Conservation (phyloP, 2,329 filamentous ascomycete genomes). For the Rutstroemia sp. region DNA sequence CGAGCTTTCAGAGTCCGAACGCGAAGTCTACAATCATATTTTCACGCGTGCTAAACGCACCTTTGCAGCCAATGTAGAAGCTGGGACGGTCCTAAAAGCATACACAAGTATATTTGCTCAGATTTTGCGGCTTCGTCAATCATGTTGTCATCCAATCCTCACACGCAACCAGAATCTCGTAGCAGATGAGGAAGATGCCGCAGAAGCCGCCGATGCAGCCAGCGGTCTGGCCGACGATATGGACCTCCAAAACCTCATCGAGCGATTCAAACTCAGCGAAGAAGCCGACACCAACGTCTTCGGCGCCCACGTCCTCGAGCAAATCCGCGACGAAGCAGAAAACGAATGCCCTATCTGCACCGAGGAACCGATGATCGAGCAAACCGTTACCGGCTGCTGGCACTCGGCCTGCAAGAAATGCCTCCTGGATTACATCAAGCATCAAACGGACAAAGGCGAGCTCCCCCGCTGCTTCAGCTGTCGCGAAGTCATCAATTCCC, state of each 20-base stretch:
- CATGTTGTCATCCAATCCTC: constrained; percentile 86
- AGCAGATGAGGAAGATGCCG: constrained; percentile 80
- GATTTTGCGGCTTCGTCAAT: constrained; percentile 84
- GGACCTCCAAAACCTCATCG: constrained; percentile 81
- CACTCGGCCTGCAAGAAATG: constrained; percentile 95
- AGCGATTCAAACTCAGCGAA: constrained; percentile 68
- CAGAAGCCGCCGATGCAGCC: constrained; percentile 66
- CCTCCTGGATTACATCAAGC: constrained; percentile 80
- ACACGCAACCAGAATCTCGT: constrained; percentile 80
- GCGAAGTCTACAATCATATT: constrained; percentile 89
- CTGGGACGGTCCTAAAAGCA: constrained; percentile 87
- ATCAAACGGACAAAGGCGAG: constrained; percentile 70
- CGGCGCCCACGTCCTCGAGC: constrained; percentile 77
- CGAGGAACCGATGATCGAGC: constrained; percentile 92
- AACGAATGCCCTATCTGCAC: constrained; percentile 92
- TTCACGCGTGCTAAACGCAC: constrained; percentile 75
- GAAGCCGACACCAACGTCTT: constrained; percentile 62
- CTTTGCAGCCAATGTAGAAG: constrained; percentile 80
- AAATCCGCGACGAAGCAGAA: constrained; percentile 83
- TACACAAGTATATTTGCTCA: constrained; percentile 98
- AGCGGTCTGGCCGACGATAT: constrained; percentile 89
- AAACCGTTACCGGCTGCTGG: constrained; percentile 94
- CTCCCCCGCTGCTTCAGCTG: constrained; percentile 85
- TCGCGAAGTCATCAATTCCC: constrained; percentile 69
- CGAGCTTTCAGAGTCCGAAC: constrained; percentile 75